Percentiles rank a stretch among this genome's conserved stretches.
These are phyloP conservation scores for Epichloe brachyelytri DNA, from an alignment of 2,329 filamentous ascomycete species.

Conservation along the genomic window DNA sequence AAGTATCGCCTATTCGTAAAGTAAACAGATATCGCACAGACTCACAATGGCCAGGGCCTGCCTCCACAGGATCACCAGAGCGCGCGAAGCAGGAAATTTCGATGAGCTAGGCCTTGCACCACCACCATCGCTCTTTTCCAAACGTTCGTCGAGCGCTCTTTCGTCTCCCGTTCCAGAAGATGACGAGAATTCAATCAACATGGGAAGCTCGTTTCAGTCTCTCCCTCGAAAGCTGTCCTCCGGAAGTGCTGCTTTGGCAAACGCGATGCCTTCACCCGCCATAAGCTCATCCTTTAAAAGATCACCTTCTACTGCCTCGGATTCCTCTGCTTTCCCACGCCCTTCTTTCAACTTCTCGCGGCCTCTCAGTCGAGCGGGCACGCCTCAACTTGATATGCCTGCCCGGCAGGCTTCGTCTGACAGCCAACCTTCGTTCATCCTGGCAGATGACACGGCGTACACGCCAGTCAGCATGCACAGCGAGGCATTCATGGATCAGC, in stretches of 20 bases:
- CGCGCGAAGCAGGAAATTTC: conserved; percentile 31
- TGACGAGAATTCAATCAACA: conserved; percentile 48
- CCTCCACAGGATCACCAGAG: conserved; percentile 29
- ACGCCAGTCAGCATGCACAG: conserved; percentile 63
- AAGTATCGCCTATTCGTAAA: conserved; percentile 19
- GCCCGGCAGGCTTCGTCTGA: conserved; percentile 52
- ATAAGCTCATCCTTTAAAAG: conserved; percentile 48
- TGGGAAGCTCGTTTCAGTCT: conserved; percentile 44
- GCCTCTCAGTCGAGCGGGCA: conserved; percentile 64
- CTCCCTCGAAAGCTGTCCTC: conserved; percentile 67
- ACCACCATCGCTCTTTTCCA: conserved; percentile 34
- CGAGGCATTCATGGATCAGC: conserved; percentile 49
- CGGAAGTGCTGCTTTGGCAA: conserved; percentile 42
- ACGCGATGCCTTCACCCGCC: conserved; percentile 41
- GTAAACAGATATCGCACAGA: conserved; percentile 22
- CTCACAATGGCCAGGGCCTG: conserved; percentile 21
- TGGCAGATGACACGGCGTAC: conserved; percentile 51
- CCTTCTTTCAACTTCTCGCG: conserved; percentile 90
- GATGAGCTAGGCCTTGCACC: conserved; percentile 40
- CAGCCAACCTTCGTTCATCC: conserved; percentile 50
- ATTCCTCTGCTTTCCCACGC: conserved; percentile 58
- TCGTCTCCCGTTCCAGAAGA: conserved; percentile 57
- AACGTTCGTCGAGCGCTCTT: conserved; percentile 46
- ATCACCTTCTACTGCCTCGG: conserved; percentile 76
- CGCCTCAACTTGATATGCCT: conserved; percentile 43